These are phyloP conservation scores for Candida lessepsii DNA, from an alignment of 805 yeast genomes.

Conservation along the genomic window DNA sequence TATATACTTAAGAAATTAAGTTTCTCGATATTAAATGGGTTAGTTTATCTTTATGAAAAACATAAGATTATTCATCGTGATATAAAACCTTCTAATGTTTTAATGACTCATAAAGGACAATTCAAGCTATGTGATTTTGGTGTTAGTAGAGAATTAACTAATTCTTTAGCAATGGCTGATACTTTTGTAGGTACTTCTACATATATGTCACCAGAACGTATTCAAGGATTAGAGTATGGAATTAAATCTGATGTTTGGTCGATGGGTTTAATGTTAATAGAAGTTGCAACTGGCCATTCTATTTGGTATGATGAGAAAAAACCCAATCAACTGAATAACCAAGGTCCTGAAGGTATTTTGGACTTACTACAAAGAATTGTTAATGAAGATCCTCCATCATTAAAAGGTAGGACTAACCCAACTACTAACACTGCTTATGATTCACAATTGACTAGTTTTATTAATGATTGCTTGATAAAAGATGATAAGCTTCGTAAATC, in stretches of 20 bases:
- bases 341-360: conserved; percentile 76
- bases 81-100: conserved; percentile 91
- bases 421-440: conserved; percentile 35
- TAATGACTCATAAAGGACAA: conserved; percentile 81
- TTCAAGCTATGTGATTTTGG: conserved; percentile 96
- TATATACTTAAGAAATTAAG: conserved; percentile 71
- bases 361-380: conserved; percentile 91
- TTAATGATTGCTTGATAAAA: conserved; percentile 70
- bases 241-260: conserved; percentile 99
- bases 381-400: conserved; percentile 83
- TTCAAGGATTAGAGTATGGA: conserved; percentile 90
- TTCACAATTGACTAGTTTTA: conserved; percentile 58
- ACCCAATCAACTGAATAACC: conserved; percentile 1
- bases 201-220: conserved; percentile 95
- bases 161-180: conserved; percentile 83
- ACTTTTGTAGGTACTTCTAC: conserved; percentile 98
- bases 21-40: conserved; percentile 73
- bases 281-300: conserved; percentile 79
- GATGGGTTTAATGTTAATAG: conserved; percentile 84
- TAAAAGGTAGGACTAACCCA: conserved; percentile 37
- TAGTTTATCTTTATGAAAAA: conserved; percentile 74
- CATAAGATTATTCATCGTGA: conserved; percentile 94
- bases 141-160: conserved; percentile 85
- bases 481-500: conserved; percentile 66
- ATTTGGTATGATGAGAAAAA: conserved; percentile 53